Base-by-base conservation (phyloP, 805 yeast genomes). In the Ascoidea tarda region DNA sequence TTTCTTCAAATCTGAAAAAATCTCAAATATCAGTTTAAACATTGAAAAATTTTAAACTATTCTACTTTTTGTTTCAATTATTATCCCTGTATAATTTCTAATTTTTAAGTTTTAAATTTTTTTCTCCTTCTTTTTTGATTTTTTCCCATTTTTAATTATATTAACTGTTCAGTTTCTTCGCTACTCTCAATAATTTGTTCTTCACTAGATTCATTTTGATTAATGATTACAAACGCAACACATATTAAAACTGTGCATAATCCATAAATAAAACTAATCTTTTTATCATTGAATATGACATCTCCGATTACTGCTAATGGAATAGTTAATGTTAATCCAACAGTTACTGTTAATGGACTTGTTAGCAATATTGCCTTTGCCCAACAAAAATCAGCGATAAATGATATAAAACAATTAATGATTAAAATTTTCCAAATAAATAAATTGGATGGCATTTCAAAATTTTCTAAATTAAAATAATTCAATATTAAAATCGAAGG, bases 291-390 rank as follows among this genome's bases (percentile, higher is more conserved):
- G 58, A 89, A 70, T 5, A 88, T 53, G 65, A 88, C 74, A 64
- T 93, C 99, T 33, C 96, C 96, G 38, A 88, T 65, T 87, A 93
- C 86, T 0, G 97, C 96, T 51, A 93, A 75, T 2, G 99, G 99
- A 16, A 93, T 93, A 0, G 98, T 91, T 55, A 90, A 78, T 21
- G 96, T 84, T 33, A 93, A 72, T 0, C 99, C 99, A 8, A 93
- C 95, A 0, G 99, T 93, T 2, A 91, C 98, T 0, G 96, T 90
- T 58, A 93, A 71, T 1, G 99, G 99, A 48, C 93, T 84, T 0
- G 99, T 93, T 62, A 93, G 70, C 38, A 93, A 74, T 79, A 90
- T 93, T 0, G 98, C 95, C 57, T 87, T 80, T 42, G 96, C 96
- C 99, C 99, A 93, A 61, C 95, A 81, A 60, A 84, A 89, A 64